A percentile compares a stretch with the other conserved stretches of the same genome.
Evolutionary conservation across 306 rosid genomes (phyloP).

Genomic region (Leucaena leucocephala): DNA sequence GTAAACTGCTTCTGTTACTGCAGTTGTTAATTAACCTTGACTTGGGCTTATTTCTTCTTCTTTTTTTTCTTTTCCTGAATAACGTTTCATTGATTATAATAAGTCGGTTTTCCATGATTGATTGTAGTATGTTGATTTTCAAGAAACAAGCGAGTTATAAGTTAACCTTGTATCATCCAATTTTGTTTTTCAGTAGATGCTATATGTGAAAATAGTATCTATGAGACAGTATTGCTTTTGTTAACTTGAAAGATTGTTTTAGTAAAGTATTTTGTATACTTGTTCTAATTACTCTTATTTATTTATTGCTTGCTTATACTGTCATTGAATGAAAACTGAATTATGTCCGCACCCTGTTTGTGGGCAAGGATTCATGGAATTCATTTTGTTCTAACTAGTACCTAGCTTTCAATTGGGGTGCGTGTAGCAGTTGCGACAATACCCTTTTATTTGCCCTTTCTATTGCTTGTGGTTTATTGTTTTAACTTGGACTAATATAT

Average conservation of each 20-base stretch:
- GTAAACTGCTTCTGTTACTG: not conserved
- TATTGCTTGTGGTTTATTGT: conserved; percentile 5
- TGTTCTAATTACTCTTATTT: not conserved
- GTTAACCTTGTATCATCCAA: not conserved
- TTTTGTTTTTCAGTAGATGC: conserved; percentile 1
- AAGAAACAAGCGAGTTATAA: not conserved
- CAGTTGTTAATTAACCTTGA: conserved; percentile 3
- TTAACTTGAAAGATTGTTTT: not conserved
- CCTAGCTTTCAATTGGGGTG: conserved; percentile 9
- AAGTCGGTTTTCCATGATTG: not conserved
- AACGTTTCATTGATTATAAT: not conserved
- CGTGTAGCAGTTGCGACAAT: not conserved
- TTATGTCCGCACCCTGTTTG: not conserved
- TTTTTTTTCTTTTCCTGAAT: not conserved
- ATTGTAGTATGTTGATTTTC: not conserved
- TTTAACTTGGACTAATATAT: conserved; percentile 6
- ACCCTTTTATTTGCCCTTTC: conserved; percentile 15
- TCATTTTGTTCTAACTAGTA: conserved; percentile 11
- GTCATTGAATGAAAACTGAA: not conserved
- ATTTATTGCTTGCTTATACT: not conserved
- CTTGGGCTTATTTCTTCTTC: not conserved
- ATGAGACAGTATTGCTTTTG: not conserved
- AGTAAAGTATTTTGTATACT: not conserved
- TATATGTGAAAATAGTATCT: conserved; percentile 1
- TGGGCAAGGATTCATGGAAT: conserved; percentile 7